Evolutionary conservation across 805 yeast species (phyloP), one percentile per base, ranked within the genome.

Genomic region (Jamesozyma piceae): DNA sequence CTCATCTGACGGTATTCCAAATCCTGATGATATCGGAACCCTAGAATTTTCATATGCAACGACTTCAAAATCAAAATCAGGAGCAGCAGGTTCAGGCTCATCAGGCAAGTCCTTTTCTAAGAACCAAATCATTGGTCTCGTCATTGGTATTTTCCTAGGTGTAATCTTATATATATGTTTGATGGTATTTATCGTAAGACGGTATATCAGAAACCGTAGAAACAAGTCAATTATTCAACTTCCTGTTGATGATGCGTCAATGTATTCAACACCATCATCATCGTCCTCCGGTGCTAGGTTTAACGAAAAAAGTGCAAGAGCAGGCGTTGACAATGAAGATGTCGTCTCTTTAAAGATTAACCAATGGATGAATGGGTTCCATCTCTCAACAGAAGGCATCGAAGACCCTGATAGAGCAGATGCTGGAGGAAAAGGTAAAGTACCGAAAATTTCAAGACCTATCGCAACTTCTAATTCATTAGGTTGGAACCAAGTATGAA

Each of bases 141-240:
- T 90, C 13, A 72, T 86, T 33, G 96, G 97, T 37, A 78, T 94
- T 5, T 78, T 85, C 26, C 77, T 75, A 13, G 97, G 96, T 42
- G 80, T 85, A 37, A 66, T 74, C 6, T 65, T 75, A 9, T 83
- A 84, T 58, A 74, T 84, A 55, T 68, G 76, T 0, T 64, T 75
- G 18, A 72, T 87, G 69, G 66, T 78, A 43, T 55, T 78, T 32
- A 66, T 75, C 49, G 73, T 75, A 56, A 71, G 73, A 56, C 65
- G 67, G 49, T 76, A 68, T 62, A 72, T 71, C 50, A 58, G 63
- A 49, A 70, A 68, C 49, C 48, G 49, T 29, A 50, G 48, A 35
- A 47, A 46, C 37, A 49, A 42, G 33, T 39, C 46, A 30, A 45
- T 44, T 35, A 51, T 51, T 19, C 43, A 46, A 37, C 43, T 43